Percentiles rank a stretch among this genome's conserved stretches.
Conservation (phyloP, 257 asterid genomes). For the Coffea canephora region DNA sequence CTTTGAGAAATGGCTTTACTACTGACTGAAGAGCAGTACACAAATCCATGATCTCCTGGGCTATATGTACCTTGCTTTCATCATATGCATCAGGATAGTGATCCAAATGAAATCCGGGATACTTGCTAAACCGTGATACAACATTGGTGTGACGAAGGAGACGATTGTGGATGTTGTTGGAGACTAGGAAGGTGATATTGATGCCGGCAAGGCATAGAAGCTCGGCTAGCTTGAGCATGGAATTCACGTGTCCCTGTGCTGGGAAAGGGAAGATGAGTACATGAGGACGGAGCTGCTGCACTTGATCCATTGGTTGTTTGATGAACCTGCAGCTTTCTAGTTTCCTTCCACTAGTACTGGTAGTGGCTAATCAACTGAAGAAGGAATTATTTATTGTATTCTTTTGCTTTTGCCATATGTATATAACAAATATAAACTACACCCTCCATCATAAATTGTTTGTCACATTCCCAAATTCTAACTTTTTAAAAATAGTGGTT, state of each 20-base stretch:
- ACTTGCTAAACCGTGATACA: conserved; percentile 30
- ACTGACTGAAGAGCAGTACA: conserved; percentile 2
- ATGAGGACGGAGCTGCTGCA: conserved; percentile 39
- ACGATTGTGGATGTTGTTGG: conserved; percentile 48
- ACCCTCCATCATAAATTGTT: too few relatives aligned
- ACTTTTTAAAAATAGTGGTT: too few relatives aligned
- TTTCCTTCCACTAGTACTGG: too few relatives aligned
- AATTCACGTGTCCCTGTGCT: conserved; percentile 68
- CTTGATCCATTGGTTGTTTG: conserved; percentile 16
- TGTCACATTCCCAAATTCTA: too few relatives aligned
- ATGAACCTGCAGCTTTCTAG: neutral
- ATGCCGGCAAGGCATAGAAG: conserved; percentile 47
- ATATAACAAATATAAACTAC: too few relatives aligned
- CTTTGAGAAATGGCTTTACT: conserved; percentile 23
- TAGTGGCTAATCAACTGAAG: too few relatives aligned
- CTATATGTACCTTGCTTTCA: neutral
- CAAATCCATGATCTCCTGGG: conserved; percentile 1
- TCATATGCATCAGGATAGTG: conserved; percentile 50
- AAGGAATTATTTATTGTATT: too few relatives aligned
- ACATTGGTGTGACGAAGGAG: conserved; percentile 40
- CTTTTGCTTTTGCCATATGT: too few relatives aligned
- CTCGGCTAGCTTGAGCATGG: conserved; percentile 66
- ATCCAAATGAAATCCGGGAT: conserved; percentile 38
- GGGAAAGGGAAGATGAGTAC: conserved; percentile 56
- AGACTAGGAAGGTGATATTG: conserved; percentile 56